phyloP scores from a whole-genome alignment of 1,284 basidiomycete genomes.

The Irpex sp. region DNA sequence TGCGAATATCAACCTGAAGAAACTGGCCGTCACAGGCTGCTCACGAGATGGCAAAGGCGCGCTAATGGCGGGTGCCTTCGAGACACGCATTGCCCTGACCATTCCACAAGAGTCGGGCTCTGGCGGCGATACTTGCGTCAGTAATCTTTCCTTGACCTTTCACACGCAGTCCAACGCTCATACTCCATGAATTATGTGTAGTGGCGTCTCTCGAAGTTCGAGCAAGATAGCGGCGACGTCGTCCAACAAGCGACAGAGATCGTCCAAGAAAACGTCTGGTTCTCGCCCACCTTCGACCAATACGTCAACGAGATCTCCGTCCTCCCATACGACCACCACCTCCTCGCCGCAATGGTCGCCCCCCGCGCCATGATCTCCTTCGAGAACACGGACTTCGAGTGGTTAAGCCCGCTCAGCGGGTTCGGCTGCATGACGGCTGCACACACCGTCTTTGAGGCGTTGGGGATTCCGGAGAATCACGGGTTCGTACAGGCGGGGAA shows the following conservation, averaged over 20 bases:
- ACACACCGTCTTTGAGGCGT: constrained; percentile 42
- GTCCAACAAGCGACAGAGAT: constrained; percentile 51
- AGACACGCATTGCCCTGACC: constrained; percentile 48
- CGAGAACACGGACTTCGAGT: constrained; percentile 49
- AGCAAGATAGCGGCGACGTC: constrained; percentile 32
- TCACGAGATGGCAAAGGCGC: constrained; percentile 56
- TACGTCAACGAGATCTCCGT: constrained; percentile 38
- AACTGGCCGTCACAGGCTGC: constrained; percentile 54
- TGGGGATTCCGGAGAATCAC: constrained; percentile 40
- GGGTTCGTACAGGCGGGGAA: constrained; percentile 49
- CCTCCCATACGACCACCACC: constrained; percentile 53
- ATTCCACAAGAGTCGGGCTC: constrained; percentile 57
- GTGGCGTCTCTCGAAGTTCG: constrained; percentile 48
- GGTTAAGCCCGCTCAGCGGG: constrained; percentile 44
- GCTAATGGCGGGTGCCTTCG: constrained; percentile 51
- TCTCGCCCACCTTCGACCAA: constrained; percentile 43
- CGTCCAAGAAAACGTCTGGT: constrained; percentile 53
- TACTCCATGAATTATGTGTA: not conserved
- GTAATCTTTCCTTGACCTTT: not conserved
- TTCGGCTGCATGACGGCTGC: constrained; percentile 50
- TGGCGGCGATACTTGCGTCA: constrained; percentile 43
- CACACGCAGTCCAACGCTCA: not conserved
- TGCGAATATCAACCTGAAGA: constrained; percentile 40
- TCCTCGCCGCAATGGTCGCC: constrained; percentile 46
- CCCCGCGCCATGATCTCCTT: constrained; percentile 48